Evolutionary conservation across 306 rosid genomes (phyloP).

Genomic region (Inga laurina): DNA sequence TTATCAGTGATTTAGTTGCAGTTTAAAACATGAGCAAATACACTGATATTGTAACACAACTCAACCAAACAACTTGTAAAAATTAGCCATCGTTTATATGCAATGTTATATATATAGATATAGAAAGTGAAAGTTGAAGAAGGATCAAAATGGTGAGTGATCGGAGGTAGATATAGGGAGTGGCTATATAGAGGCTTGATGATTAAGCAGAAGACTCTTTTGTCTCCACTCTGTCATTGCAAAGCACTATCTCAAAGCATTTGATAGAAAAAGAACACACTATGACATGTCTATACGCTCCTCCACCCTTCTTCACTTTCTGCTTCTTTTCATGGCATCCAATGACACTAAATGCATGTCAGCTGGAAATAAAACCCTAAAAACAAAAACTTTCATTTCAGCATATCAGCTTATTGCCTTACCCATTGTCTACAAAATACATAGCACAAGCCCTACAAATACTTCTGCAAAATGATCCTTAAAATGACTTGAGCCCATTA

Average conservation of each 20-base stretch:
- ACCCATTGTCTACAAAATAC: slow-evolving; percentile 15
- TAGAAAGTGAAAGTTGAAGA: background rate
- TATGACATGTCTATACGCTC: slow-evolving; percentile 55
- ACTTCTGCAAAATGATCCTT: background rate
- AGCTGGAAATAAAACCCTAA: slow-evolving; percentile 25
- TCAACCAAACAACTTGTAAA: background rate
- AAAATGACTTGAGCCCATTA: background rate
- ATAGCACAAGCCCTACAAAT: background rate
- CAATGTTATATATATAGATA: background rate
- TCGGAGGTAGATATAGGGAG: slow-evolving; percentile 23
- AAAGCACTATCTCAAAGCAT: slow-evolving; percentile 58
- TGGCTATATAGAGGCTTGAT: slow-evolving; percentile 42
- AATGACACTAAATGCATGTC: slow-evolving; percentile 43
- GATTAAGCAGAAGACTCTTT: slow-evolving; percentile 68
- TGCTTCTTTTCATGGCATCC: slow-evolving; percentile 60
- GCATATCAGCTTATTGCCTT: background rate
- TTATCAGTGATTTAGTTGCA: background rate
- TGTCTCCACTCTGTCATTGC: slow-evolving; percentile 61
- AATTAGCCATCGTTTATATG: background rate
- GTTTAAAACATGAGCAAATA: background rate
- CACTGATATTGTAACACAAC: background rate
- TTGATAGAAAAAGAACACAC: slow-evolving; percentile 41
- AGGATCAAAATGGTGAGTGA: slow-evolving; percentile 27
- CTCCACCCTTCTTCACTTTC: slow-evolving; percentile 55
- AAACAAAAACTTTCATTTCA: slow-evolving; percentile 20